phyloP scores from a whole-genome alignment of 2,329 filamentous ascomycete genomes.

The Aspergillus texensis region DNA sequence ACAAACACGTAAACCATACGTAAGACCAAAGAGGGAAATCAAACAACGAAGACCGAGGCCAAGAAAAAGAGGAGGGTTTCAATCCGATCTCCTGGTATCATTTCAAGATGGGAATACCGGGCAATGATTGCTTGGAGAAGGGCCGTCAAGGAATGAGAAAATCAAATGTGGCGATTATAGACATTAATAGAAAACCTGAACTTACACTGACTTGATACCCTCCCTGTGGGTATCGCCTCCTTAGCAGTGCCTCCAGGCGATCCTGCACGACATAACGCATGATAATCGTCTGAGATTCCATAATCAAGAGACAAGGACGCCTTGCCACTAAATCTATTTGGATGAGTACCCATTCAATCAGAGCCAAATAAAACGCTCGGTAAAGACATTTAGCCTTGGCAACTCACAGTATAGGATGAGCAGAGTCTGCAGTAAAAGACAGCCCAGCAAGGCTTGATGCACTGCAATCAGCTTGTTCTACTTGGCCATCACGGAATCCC shows the following conservation, averaged over 20 bases:
- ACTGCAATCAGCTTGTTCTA: not conserved
- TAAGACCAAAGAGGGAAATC: not conserved
- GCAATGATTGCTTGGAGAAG: not conserved
- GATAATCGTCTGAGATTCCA: conserved; percentile 1
- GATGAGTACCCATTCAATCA: not conserved
- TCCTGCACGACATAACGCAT: conserved; percentile 9
- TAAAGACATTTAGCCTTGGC: not conserved
- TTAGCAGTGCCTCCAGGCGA: conserved; percentile 5
- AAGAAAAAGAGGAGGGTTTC: not conserved
- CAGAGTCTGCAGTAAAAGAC: not conserved
- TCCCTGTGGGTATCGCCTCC: conserved; percentile 2
- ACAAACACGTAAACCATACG: not conserved
- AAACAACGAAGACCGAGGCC: not conserved
- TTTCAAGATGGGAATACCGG: not conserved
- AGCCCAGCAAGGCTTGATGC: not conserved
- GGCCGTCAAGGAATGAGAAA: not conserved
- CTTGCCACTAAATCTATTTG: not conserved
- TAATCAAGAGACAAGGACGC: not conserved
- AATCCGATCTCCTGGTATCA: not conserved
- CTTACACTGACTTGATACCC: conserved; percentile 7
- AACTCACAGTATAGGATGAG: not conserved
- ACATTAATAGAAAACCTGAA: not conserved
- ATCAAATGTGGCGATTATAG: not conserved
- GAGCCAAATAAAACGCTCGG: not conserved
- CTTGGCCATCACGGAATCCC: not conserved